Conservation (phyloP, 1,284 basidiomycete genomes). For the Malassezia pachydermatis region DNA sequence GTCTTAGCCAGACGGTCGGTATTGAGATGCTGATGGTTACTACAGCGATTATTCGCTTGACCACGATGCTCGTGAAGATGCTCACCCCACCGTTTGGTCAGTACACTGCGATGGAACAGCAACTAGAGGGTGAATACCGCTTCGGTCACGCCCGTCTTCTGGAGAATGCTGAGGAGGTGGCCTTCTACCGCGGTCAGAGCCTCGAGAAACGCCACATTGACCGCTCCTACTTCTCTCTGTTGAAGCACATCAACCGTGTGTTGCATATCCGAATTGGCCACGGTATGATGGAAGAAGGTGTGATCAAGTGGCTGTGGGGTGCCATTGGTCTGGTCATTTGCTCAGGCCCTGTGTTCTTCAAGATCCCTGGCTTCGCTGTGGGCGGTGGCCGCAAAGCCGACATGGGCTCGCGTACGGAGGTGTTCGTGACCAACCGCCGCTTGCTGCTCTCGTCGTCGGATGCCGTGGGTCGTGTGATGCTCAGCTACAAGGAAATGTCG, state of each 20-base stretch:
- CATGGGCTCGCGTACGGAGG: slow-evolving; percentile 44
- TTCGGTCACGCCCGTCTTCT: slow-evolving; percentile 87
- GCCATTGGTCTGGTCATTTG: slow-evolving; percentile 83
- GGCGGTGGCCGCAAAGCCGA: slow-evolving; percentile 22
- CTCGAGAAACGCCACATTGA: slow-evolving; percentile 89
- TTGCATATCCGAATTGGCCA: slow-evolving; percentile 77
- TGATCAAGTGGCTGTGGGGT: slow-evolving; percentile 94
- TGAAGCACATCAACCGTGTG: slow-evolving; percentile 79
- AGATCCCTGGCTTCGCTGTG: slow-evolving; percentile 58
- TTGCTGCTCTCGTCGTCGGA: slow-evolving; percentile 62
- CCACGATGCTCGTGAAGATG: slow-evolving; percentile 31
- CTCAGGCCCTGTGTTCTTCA: slow-evolving; percentile 86
- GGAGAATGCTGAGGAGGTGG: slow-evolving; percentile 85
- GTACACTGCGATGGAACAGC: slow-evolving; percentile 64
- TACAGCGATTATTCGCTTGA: slow-evolving; percentile 62
- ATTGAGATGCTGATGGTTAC: slow-evolving; percentile 64
- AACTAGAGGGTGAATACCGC: slow-evolving; percentile 72
- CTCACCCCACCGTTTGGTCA: slow-evolving; percentile 82
- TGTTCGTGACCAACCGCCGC: slow-evolving; percentile 82
- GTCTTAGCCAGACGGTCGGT: slow-evolving; percentile 83
- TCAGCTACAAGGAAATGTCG: slow-evolving; percentile 82
- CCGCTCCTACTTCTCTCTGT: slow-evolving; percentile 73
- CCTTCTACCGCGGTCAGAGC: slow-evolving; percentile 80
- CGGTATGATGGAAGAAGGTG: slow-evolving; percentile 68
- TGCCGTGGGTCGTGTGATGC: slow-evolving; percentile 65